Evolutionary conservation across 306 rosid genomes (phyloP).

Genomic region (Lathyrus oleraceus): DNA sequence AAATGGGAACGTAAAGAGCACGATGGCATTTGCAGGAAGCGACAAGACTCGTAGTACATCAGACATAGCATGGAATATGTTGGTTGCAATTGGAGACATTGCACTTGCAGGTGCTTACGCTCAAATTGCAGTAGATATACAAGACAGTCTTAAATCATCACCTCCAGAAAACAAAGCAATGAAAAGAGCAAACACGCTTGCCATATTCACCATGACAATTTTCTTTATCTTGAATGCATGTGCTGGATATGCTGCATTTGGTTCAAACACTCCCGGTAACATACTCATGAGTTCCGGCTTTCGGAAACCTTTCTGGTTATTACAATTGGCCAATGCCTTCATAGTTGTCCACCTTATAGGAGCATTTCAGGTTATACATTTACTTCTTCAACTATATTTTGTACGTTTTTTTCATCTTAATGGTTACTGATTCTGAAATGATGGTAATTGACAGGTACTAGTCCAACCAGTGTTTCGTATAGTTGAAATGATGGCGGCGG

Average conservation of each 20-base stretch:
- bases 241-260: constrained; percentile 69
- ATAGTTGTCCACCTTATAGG: constrained; percentile 59
- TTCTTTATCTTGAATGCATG: constrained; percentile 42
- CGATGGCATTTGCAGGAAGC: constrained; percentile 32
- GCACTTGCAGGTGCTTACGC: constrained; percentile 54
- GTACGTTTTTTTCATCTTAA: background rate
- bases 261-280: constrained; percentile 50
- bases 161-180: constrained; percentile 66
- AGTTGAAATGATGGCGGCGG: constrained; percentile 44
- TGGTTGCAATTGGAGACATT: constrained; percentile 55
- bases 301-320: constrained; percentile 48
- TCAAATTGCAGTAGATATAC: constrained; percentile 46
- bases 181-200: constrained; percentile 51
- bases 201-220: constrained; percentile 41
- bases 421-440: background rate
- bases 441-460: constrained; percentile 40
- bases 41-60: constrained; percentile 2
- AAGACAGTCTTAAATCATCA: constrained; percentile 61
- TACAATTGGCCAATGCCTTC: constrained; percentile 53
- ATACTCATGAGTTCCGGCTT: constrained; percentile 54
- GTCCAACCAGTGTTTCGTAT: constrained; percentile 46
- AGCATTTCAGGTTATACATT: constrained; percentile 45
- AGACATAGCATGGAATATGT: constrained; percentile 46
- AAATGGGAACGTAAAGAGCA: constrained; percentile 42
- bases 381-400: background rate